Base-by-base conservation (phyloP, 148 eudicot genomes). In the Heliamphora exappendiculata region DNA sequence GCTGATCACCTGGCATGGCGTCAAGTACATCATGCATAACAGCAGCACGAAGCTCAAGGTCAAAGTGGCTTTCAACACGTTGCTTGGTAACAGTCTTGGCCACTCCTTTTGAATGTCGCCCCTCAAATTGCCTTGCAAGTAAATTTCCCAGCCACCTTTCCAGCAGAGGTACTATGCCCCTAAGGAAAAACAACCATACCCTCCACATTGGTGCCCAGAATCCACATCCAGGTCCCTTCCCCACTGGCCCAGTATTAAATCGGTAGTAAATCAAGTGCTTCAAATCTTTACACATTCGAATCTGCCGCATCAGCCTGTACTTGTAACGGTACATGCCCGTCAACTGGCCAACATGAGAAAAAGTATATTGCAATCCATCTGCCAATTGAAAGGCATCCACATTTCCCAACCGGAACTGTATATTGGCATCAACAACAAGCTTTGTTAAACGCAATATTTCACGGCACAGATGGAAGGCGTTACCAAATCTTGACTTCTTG, bases 161-260 rank as follows among this genome's bases (percentile, higher is more conserved):
- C 67, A 96, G 86, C 70, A 96, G 82, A 47, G 99, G 99, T 68
- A 96, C 99, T 72, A 96, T 96, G 62, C 99, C 99, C 78, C 99
- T 97, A 62, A 96, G 98, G 78, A 96, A 96, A 84, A 96, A 96
- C 85, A 96, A 87, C 99, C 99, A 96, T 4, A 96, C 99, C 87
- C 99, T 89, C 99, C 99, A 96, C 99, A 96, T 96, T n/a, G 99
- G 98, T 19, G 99, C 99, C 99, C 99, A 96, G 69, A 96, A 86
- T 19, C 99, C 99, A 91, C 99, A 96, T 50, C 99, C 99, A 87
- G 99, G 99, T 59, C 99, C 99, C 83, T 96, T 96, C 51, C 99
- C 99, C 80, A 96, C 99, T 0, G 99, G 99, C 51, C 99, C 99
- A 64, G 99, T 95, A 80, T 95, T 95, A 76, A 95, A 95, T 67